Evolutionary conservation across 805 yeast species (phyloP), one percentile per base, ranked within the genome.

Genomic region (Monosporozyma aerobia): DNA sequence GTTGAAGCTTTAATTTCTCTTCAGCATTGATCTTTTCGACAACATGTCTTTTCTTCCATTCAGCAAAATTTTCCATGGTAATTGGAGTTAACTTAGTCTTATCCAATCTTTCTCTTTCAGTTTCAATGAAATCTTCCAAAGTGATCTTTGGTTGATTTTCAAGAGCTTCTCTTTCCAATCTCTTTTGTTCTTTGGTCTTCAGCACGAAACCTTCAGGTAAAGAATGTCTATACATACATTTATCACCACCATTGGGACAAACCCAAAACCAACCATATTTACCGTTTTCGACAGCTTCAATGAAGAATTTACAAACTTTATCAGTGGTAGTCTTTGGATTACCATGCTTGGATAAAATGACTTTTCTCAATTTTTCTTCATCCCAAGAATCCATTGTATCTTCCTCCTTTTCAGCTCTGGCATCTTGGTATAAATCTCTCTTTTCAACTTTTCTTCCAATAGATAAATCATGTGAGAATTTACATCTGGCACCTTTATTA

Each of bases 211-310:
- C 99, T 47, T 95, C 90, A 43, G 99, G 99, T 64, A 94, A 77
- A 8, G 97, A 86, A 71, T 94, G 99, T 70, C 81, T 83, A 74
- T 94, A 94, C 75, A 85, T 92, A 80, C 99, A 94, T 55, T 81
- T 85, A 56, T 85, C 81, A 59, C 96, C 97, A 43, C 92, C 90
- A 61, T 88, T 88, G 29, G 99, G 99, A 75, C 99, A 94, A 22
- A 79, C 77, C 99, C 99, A 94, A 72, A 94, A 90, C 99, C 99
- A 94, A 65, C 99, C 99, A 68, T 94, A 94, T 67, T 92, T 92
- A 54, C 92, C 94, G 65, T 90, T 89, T 67, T 94, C 99, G 53
- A 94, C 97, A 0, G 99, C 98, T 55, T 90, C 96, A 59, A 94
- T 87, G 73, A 94, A 95, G 70, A 70, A 81, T 69, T 90, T 94